Base-by-base conservation (phyloP, 129 eudicot species). In the Flaveria bidentis region DNA sequence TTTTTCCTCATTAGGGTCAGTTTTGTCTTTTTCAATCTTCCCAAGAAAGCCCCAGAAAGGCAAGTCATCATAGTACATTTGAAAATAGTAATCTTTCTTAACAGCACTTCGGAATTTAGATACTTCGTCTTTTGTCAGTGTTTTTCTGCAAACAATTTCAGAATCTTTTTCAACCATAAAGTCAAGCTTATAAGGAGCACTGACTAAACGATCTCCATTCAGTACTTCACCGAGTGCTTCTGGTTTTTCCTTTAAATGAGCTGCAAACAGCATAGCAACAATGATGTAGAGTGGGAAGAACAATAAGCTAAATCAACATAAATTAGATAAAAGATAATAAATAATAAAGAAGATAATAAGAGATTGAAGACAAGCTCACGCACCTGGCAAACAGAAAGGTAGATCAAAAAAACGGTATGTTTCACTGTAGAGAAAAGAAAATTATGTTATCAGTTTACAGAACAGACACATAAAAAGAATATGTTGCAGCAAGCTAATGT, bases 201-300 rank as follows among this genome's bases (percentile, higher is more conserved):
- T 84, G 30, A 91, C 90, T 65, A 91, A 82, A 69, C 96, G 90
- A 23, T 91, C 97, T 57, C 96, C 97, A 78, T 89, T 91, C 66
- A 91, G 70, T 23, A 91, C 88, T 82, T 91, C 97, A 45, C 92
- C 97, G 20, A 91, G 92, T 71, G 90, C 95, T 87, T 88, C 97
- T 45, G 81, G 83, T 73, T 91, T 91, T 78, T 91, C 97, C 77
- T 82, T 86, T 73, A 91, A 58, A 76, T 83, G 78, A 81, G 82
- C 88, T 88, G 86, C 70, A 67, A 71, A 56, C 25, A 56, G 76
- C 17, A 68, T 58, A 23, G 26, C 22, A 62, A 66, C 56, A 60
- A 20, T 73, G 20, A 52, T 52, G 69, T 47, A 15, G 25, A 9
- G 36, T 6, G 6, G 39, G n/a, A 49, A 44, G 33, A 51, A 28